Evolutionary conservation across 2,329 filamentous ascomycete species (phyloP).

Genomic region (Arachnomyces sp.): DNA sequence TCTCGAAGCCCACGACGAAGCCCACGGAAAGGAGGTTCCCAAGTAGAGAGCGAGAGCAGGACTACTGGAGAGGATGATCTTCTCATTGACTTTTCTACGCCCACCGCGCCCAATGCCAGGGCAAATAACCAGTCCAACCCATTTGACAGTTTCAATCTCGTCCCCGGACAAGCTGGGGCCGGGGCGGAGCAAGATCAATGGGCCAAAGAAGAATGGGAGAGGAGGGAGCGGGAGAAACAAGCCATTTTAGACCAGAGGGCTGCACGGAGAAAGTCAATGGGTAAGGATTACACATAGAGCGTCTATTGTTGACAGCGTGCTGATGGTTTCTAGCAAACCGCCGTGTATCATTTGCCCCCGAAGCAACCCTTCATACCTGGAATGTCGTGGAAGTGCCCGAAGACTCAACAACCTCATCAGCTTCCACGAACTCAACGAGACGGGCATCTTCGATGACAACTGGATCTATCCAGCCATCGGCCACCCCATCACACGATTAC

Average conservation of each 20-base stretch:
- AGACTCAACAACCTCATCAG: conserved; percentile 70
- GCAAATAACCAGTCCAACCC: conserved; percentile 40
- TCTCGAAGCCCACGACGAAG: conserved; percentile 23
- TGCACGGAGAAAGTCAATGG: conserved; percentile 82
- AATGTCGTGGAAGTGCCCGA: conserved; percentile 85
- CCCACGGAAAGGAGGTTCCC: not conserved
- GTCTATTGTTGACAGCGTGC: not conserved
- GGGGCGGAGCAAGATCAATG: conserved; percentile 63
- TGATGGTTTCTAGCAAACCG: conserved; percentile 54
- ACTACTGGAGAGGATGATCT: conserved; percentile 17
- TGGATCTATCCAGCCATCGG: conserved; percentile 12
- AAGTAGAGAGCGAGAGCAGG: not conserved
- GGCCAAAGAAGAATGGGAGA: conserved; percentile 59
- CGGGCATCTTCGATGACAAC: conserved; percentile 56
- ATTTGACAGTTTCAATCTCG: conserved; percentile 38
- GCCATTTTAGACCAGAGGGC: conserved; percentile 66
- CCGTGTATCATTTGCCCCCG: conserved; percentile 91
- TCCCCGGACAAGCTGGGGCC: conserved; percentile 49
- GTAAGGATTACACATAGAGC: conserved; percentile 25
- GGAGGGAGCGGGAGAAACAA: conserved; percentile 48
- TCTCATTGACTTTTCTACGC: conserved; percentile 37
- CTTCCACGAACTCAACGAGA: conserved; percentile 65
- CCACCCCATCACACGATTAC: conserved; percentile 27
- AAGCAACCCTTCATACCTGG: conserved; percentile 95
- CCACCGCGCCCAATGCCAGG: conserved; percentile 24